These are phyloP conservation scores for Gautieria morchelliformis DNA, from an alignment of 768 basidiomycete genomes.

Conservation along the genomic window DNA sequence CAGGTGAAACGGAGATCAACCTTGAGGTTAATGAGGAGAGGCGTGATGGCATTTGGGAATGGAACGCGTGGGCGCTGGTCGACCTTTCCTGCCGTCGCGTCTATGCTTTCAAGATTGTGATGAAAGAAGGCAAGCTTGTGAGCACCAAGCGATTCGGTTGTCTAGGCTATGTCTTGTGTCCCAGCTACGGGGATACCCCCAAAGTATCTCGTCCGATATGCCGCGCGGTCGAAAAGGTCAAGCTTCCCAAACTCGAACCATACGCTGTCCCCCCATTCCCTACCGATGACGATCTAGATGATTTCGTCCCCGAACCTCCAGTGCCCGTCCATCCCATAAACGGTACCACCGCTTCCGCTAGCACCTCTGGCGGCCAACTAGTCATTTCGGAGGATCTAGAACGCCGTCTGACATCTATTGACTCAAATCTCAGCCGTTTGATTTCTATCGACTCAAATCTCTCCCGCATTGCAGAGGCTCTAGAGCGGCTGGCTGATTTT, in stretches of 20 bases:
- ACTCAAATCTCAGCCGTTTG: too few species aligned
- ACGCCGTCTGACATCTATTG: conserved; percentile 22
- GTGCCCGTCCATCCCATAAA: neutral
- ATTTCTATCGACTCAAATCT: conserved; percentile 28
- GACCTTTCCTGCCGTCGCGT: conserved; percentile 31
- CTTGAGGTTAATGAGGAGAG: conserved; percentile 23
- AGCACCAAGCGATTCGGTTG: conserved; percentile 22
- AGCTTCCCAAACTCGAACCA: conserved; percentile 21
- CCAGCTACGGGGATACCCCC: conserved; percentile 24
- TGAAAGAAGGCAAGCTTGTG: conserved; percentile 21
- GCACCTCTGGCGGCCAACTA: neutral
- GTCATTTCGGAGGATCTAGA: conserved; percentile 21
- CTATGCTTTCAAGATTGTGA: conserved; percentile 31
- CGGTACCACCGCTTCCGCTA: conserved; percentile 1
- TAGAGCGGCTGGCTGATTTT: conserved; percentile 24
- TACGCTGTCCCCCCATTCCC: conserved; percentile 13
- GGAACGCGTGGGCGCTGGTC: conserved; percentile 30
- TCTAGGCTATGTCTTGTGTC: conserved; percentile 29
- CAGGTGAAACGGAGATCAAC: conserved; percentile 29
- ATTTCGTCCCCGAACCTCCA: conserved; percentile 21
- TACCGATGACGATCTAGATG: conserved; percentile 27
- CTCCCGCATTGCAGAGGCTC: conserved; percentile 26
- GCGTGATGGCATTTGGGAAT: conserved; percentile 25
- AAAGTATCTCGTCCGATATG: conserved; percentile 24
- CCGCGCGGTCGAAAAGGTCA: conserved; percentile 26